These are phyloP conservation scores for Marasmius sp. DNA, from an alignment of 1,284 basidiomycete genomes.

Conservation along the genomic window DNA sequence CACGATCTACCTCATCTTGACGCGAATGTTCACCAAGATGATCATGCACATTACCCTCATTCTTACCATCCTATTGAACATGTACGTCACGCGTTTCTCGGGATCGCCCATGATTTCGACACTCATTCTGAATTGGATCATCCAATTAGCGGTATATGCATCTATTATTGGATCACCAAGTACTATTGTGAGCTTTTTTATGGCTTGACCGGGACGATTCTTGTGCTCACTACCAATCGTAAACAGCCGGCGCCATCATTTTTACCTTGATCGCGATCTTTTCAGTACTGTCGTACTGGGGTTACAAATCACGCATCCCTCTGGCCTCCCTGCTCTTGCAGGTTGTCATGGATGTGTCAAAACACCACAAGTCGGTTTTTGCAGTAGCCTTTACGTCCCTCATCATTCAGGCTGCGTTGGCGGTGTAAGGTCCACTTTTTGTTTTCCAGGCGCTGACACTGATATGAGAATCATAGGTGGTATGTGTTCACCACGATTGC, in stretches of 20 bases:
- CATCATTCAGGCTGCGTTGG: conserved; percentile 67
- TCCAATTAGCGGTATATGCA: conserved; percentile 51
- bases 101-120: neutral
- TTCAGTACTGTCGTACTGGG: conserved; percentile 65
- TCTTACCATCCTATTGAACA: conserved; percentile 69
- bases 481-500: conserved; percentile 70
- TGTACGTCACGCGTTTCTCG: conserved; percentile 44
- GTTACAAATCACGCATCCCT: conserved; percentile 73
- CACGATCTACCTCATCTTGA: conserved; percentile 70
- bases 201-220: too few species aligned
- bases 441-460: neutral
- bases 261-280: conserved; percentile 71
- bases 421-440: conserved; percentile 50
- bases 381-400: conserved; percentile 74
- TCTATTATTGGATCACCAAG: conserved; percentile 79
- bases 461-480: conserved; percentile 44
- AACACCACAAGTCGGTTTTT: conserved; percentile 81
- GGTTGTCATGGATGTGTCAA: conserved; percentile 81
- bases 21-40: conserved; percentile 72
- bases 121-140: neutral
- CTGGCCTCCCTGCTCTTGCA: conserved; percentile 78
- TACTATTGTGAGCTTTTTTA: conserved; percentile 61
- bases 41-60: conserved; percentile 83
- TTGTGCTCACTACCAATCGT: conserved; percentile 4
- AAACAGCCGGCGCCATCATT: conserved; percentile 69